Conservation (phyloP, 345 rosid species). For the Excoecaria agallocha region DNA sequence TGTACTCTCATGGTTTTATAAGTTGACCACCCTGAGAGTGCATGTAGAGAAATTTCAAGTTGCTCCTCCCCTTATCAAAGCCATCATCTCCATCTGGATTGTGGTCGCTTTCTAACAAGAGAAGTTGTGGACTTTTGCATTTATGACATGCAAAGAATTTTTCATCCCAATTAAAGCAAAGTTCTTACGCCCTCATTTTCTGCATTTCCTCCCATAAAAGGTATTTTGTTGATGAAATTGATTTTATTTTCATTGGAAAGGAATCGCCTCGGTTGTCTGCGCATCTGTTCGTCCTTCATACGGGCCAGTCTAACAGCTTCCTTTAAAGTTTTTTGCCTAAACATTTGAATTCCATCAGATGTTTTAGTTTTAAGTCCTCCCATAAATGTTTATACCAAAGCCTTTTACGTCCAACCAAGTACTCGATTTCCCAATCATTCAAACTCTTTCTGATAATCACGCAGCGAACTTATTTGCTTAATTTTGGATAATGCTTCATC, state of each 20-base stretch:
- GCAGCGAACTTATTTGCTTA: not conserved
- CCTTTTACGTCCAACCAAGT: not conserved
- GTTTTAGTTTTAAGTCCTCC: not conserved
- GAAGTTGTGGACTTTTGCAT: not conserved
- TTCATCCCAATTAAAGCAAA: not conserved
- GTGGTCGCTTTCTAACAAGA: not conserved
- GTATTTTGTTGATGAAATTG: not conserved
- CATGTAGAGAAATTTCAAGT: not conserved
- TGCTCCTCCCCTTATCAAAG: not conserved
- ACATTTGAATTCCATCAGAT: not conserved
- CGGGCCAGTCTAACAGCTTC: no score
- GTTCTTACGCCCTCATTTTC: not conserved
- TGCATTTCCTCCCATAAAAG: not conserved
- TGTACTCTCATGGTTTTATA: not conserved
- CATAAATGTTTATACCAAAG: not conserved
- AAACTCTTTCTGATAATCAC: not conserved
- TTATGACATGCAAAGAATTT: not conserved
- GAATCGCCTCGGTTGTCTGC: not conserved
- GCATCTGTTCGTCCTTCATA: not conserved
- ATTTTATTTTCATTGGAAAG: not conserved
- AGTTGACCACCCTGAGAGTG: not conserved
- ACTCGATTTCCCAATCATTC: not conserved
- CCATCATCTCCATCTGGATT: not conserved
- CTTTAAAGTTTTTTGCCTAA: not conserved
- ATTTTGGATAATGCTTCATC: not conserved